phyloP scores from a whole-genome alignment of 2,329 filamentous ascomycete genomes.

The Neonectria punicea region DNA sequence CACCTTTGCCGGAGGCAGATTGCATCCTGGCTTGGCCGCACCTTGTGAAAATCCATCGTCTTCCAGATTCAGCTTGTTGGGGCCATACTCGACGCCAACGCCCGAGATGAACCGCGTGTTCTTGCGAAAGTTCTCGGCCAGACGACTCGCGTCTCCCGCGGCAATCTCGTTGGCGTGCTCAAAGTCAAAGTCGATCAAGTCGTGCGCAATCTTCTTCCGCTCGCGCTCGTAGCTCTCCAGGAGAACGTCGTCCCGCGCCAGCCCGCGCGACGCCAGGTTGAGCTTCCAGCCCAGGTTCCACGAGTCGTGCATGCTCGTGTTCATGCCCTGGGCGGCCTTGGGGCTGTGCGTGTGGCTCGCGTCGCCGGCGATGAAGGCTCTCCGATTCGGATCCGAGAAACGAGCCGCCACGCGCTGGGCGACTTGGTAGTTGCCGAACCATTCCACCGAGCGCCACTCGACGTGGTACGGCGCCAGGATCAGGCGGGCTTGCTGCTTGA shows the following conservation, averaged over 20 bases:
- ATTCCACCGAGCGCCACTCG: slow-evolving; percentile 68
- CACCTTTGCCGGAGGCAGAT: slow-evolving; percentile 73
- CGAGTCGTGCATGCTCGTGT: slow-evolving; percentile 67
- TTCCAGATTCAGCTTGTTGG: slow-evolving; percentile 60
- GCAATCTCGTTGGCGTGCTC: slow-evolving; percentile 66
- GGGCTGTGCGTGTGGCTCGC: slow-evolving; percentile 77
- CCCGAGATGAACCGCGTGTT: slow-evolving; percentile 79
- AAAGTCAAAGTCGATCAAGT: slow-evolving; percentile 67
- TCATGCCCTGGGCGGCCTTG: slow-evolving; percentile 75
- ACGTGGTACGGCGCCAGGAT: slow-evolving; percentile 67
- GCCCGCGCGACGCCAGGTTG: slow-evolving; percentile 63
- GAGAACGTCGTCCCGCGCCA: slow-evolving; percentile 61
- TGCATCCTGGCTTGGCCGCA: slow-evolving; percentile 60
- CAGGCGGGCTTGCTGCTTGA: slow-evolving; percentile 71
- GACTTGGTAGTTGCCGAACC: slow-evolving; percentile 78
- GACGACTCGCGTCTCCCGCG: slow-evolving; percentile 67
- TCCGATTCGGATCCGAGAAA: slow-evolving; percentile 69
- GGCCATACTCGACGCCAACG: slow-evolving; percentile 69
- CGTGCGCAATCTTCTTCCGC: slow-evolving; percentile 67
- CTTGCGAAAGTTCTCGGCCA: slow-evolving; percentile 74
- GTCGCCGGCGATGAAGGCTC: slow-evolving; percentile 74
- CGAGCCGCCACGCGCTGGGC: slow-evolving; percentile 75
- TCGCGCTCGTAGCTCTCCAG: slow-evolving; percentile 70
- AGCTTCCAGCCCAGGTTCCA: slow-evolving; percentile 68
- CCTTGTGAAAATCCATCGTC: slow-evolving; percentile 47